A percentile compares a stretch with the other conserved stretches of the same genome.
phyloP scores from a whole-genome alignment of 768 basidiomycete species.

The Ramaria rubella region DNA sequence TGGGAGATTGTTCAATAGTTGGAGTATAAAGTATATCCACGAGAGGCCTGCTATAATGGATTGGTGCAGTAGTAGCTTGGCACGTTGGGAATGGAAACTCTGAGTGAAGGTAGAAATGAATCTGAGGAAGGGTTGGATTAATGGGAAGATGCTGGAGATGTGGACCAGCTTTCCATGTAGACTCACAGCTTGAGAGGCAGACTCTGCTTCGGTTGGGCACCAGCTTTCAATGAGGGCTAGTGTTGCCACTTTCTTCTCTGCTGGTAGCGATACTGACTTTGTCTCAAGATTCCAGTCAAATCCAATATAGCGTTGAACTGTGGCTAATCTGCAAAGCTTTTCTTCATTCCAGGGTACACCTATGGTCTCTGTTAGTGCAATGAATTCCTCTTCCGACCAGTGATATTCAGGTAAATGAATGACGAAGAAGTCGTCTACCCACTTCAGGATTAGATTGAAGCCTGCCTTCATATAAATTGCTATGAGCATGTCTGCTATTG shows the following conservation, averaged over 20 bases:
- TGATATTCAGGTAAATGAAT: conserved; percentile 19
- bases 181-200: conserved; percentile 21
- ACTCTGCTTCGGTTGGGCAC: too few species aligned
- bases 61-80: conserved; percentile 6
- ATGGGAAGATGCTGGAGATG: conserved; percentile 20
- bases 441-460: conserved; percentile 24
- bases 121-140: conserved; percentile 23
- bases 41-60: not conserved
- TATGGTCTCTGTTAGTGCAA: too few species aligned
- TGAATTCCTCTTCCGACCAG: too few species aligned
- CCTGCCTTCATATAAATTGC: conserved; percentile 18
- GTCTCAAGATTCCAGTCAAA: too few species aligned
- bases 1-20: conserved; percentile 15
- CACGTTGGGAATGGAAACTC: conserved; percentile 16
- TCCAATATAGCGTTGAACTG: too few species aligned
- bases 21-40: conserved; percentile 10
- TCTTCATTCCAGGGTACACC: too few species aligned
- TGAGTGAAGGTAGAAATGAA: conserved; percentile 19
- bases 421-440: conserved; percentile 35
- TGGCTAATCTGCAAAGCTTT: too few species aligned
- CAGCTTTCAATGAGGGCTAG: too few species aligned
- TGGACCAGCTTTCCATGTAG: conserved; percentile 31
- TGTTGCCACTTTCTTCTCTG: too few species aligned
- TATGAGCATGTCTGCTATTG: conserved; percentile 29
- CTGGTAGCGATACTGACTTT: too few species aligned